Evolutionary conservation across 2,329 filamentous ascomycete genomes (phyloP).

Genomic region (Talaromyces sp.): DNA sequence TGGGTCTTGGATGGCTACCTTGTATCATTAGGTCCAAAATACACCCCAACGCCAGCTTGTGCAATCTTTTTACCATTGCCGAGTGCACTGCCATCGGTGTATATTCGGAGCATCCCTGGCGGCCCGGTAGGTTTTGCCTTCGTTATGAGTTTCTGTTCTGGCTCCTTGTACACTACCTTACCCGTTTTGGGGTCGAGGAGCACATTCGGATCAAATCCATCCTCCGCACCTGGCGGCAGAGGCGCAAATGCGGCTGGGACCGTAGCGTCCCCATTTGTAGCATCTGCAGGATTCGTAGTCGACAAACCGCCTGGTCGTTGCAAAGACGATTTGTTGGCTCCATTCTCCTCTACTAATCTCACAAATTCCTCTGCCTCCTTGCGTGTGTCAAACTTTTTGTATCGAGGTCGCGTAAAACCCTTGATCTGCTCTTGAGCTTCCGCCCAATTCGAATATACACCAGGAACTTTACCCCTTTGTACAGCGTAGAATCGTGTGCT

Average conservation of each 20-base stretch:
- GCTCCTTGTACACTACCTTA: constrained; percentile 54
- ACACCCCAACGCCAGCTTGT: constrained; percentile 61
- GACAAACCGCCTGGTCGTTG: constrained; percentile 38
- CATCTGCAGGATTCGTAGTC: constrained; percentile 41
- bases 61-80: constrained; percentile 56
- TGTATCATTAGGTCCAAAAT: constrained; percentile 58
- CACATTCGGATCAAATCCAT: constrained; percentile 60
- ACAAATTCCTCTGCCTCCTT: constrained; percentile 79
- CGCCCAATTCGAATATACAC: constrained; percentile 65
- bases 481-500: constrained; percentile 59
- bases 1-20: constrained; percentile 44
- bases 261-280: constrained; percentile 35
- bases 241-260: constrained; percentile 55
- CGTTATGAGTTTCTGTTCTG: constrained; percentile 47
- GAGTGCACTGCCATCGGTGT: constrained; percentile 62
- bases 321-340: constrained; percentile 20
- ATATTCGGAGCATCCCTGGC: constrained; percentile 56
- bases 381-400: constrained; percentile 66
- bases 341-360: constrained; percentile 31
- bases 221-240: constrained; percentile 54
- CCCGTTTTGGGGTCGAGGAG: constrained; percentile 54
- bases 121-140: constrained; percentile 45
- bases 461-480: constrained; percentile 55
- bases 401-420: constrained; percentile 65
- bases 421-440: constrained; percentile 70